These are phyloP conservation scores for Dryadomyces sulphureus DNA, from an alignment of 2,329 filamentous ascomycete genomes.

Conservation along the genomic window DNA sequence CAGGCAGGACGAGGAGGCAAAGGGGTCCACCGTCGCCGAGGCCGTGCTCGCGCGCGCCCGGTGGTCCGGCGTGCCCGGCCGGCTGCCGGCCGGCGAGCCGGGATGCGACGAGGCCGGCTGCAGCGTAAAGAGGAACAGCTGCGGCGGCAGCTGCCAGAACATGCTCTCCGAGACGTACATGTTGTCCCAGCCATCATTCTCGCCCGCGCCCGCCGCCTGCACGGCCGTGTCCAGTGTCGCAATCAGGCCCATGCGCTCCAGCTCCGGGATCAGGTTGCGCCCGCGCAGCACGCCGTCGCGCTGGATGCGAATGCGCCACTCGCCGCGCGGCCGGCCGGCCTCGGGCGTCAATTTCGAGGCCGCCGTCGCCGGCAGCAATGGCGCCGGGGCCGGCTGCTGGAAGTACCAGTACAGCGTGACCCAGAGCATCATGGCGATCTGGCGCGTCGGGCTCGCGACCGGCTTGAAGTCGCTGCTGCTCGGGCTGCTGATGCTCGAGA, in stretches of 20 bases:
- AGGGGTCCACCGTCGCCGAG: slow-evolving; percentile 42
- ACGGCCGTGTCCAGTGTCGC: slow-evolving; percentile 61
- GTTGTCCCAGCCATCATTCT: slow-evolving; percentile 51
- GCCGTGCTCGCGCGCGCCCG: not conserved
- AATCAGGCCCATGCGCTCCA: slow-evolving; percentile 86
- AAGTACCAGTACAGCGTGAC: slow-evolving; percentile 95
- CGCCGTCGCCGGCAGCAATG: slow-evolving; percentile 41
- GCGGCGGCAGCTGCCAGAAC: slow-evolving; percentile 87
- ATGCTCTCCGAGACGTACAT: slow-evolving; percentile 71
- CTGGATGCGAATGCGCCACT: slow-evolving; percentile 77
- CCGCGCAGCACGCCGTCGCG: slow-evolving; percentile 79
- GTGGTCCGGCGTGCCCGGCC: slow-evolving; percentile 34
- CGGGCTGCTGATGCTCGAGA: slow-evolving; percentile 81
- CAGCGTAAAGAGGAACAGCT: slow-evolving; percentile 77
- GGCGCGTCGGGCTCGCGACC: slow-evolving; percentile 64
- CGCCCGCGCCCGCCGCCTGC: slow-evolving; percentile 20
- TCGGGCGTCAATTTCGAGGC: slow-evolving; percentile 51
- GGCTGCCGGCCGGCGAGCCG: slow-evolving; percentile 36
- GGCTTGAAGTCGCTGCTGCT: slow-evolving; percentile 68
- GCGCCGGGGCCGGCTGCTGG: slow-evolving; percentile 62
- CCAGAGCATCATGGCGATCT: slow-evolving; percentile 96
- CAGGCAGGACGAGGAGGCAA: slow-evolving; percentile 68
- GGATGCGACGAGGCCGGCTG: slow-evolving; percentile 39
- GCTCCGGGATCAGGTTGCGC: slow-evolving; percentile 70
- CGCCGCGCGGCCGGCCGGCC: slow-evolving; percentile 59